A percentile compares a stretch with the other conserved stretches of the same genome.
Conservation (phyloP, 768 basidiomycete genomes). For the Steccherinum ochraceum region DNA sequence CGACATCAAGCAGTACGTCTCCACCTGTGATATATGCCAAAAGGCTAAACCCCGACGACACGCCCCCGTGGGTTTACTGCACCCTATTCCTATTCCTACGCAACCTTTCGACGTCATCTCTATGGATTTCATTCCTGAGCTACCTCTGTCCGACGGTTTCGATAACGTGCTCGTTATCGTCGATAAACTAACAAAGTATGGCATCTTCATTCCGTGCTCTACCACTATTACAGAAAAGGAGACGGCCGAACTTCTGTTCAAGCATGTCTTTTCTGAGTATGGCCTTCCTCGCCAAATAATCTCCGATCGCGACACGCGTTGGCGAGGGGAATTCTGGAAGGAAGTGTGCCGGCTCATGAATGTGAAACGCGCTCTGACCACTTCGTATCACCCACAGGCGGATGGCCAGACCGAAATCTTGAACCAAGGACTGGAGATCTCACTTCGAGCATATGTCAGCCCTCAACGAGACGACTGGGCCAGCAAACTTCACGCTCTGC, state of each 20-base stretch:
- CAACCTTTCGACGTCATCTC: constrained; percentile 11
- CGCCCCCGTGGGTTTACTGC: not conserved
- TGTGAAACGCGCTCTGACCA: constrained; percentile 19
- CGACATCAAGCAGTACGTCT: not conserved
- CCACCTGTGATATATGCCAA: not conserved
- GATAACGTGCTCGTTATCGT: constrained; percentile 13
- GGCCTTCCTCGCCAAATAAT: constrained; percentile 18
- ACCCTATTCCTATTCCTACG: constrained; percentile 7
- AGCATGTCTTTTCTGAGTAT: constrained; percentile 3
- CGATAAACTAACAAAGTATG: constrained; percentile 23
- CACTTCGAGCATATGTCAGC: not conserved
- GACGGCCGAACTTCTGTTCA: constrained; percentile 6
- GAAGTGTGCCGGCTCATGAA: constrained; percentile 20
- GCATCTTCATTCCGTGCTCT: constrained; percentile 20
- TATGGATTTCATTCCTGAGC: constrained; percentile 2
- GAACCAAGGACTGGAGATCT: constrained; percentile 26
- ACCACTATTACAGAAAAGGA: constrained; percentile 3
- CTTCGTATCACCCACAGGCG: constrained; percentile 31
- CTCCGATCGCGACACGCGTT: constrained; percentile 27
- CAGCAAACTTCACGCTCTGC: not conserved
- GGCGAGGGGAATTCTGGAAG: constrained; percentile 21
- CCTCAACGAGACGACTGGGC: not conserved
- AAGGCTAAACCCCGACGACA: not conserved
- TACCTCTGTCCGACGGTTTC: constrained; percentile 7
- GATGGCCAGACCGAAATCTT: constrained; percentile 32